Base-by-base conservation (phyloP, 2,329 filamentous ascomycete genomes). In the Beauveria medogensis region DNA sequence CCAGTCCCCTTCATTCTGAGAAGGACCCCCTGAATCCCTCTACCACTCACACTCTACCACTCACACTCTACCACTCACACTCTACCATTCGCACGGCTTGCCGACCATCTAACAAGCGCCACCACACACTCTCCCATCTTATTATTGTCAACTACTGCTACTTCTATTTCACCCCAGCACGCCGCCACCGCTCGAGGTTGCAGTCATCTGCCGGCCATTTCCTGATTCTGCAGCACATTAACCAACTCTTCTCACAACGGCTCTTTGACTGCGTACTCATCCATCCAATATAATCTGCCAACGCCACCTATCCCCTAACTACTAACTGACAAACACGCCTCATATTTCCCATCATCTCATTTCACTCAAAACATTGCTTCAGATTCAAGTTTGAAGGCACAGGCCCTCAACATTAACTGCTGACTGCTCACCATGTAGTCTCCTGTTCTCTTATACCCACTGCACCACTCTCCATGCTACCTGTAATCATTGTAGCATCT, bases 381-480 rank as follows among this genome's bases (percentile, higher is more conserved):
- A 16, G 18, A 26, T n/a, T n/a, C 28, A n/a, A 10, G 43, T 18
- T 12, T n/a, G 24, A 26, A 53, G 30, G 47, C 40, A 59, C 48
- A 59, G 37, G 14, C 48, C 24, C 28, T 14, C 18, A 8, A 44
- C 22, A 47, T 14, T 37, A 40, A 20, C n/a, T 46, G 56, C 56
- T 59, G 47, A 53, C 56, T 46, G 18, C 26, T 59, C 56, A 46
- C 47, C 18, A 51, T 22, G 22, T 22, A n/a, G 3, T 50, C 30
- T 14, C 28, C 4, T 12, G 6, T 18, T 51, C 28, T 18, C 6
- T 41, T 12, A 12, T 7, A 37, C 37, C 37, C 18, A 7, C 34
- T 53, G 56, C n/a, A 59, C 56, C 56, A 59, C 56, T 59, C 34
- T 37, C 56, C 26, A 59, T 59, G 40, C 56, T 59, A 53, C 47